These are phyloP conservation scores for Termitomyces sp. DNA, from an alignment of 768 basidiomycete species.

Conservation along the genomic window DNA sequence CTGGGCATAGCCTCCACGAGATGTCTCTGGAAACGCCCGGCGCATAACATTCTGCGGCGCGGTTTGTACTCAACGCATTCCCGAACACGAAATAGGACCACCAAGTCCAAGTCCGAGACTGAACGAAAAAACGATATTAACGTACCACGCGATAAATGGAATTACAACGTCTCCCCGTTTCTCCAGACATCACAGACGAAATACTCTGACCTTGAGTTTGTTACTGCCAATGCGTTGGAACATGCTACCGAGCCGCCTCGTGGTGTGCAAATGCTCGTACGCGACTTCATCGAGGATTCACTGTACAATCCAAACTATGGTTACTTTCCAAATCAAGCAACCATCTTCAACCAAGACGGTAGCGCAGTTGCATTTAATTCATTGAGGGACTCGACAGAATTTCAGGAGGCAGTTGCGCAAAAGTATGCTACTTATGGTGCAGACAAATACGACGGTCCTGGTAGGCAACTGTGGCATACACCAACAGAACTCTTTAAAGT, in stretches of 20 bases:
- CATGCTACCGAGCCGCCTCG: conserved; percentile 54
- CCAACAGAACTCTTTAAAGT: conserved; percentile 98
- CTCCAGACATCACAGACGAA: conserved; percentile 41
- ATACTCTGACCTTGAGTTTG: conserved; percentile 37
- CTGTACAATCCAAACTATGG: conserved; percentile 97
- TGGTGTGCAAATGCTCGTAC: conserved; percentile 86
- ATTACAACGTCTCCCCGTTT: conserved; percentile 68
- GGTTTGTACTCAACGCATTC: conserved; percentile 17
- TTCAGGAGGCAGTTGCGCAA: conserved; percentile 74
- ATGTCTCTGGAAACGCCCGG: conserved; percentile 22
- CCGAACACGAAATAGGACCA: conserved; percentile 8
- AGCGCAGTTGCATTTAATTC: conserved; percentile 59
- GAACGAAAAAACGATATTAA: conserved; percentile 12
- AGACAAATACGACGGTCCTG: conserved; percentile 58
- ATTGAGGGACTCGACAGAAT: conserved; percentile 65
- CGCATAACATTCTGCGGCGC: conserved; percentile 13
- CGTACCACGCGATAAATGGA: conserved; percentile 57
- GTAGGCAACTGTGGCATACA: conserved; percentile 96
- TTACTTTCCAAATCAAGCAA: conserved; percentile 91
- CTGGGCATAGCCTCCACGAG: conserved; percentile 24
- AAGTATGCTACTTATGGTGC: conserved; percentile 70
- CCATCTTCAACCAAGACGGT: conserved; percentile 71
- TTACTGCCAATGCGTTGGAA: conserved; percentile 70
- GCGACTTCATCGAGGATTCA: conserved; percentile 96
- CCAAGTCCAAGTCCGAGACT: conserved; percentile 5